Conservation (phyloP, 768 basidiomycete species). For the Lentinula guzmanii region DNA sequence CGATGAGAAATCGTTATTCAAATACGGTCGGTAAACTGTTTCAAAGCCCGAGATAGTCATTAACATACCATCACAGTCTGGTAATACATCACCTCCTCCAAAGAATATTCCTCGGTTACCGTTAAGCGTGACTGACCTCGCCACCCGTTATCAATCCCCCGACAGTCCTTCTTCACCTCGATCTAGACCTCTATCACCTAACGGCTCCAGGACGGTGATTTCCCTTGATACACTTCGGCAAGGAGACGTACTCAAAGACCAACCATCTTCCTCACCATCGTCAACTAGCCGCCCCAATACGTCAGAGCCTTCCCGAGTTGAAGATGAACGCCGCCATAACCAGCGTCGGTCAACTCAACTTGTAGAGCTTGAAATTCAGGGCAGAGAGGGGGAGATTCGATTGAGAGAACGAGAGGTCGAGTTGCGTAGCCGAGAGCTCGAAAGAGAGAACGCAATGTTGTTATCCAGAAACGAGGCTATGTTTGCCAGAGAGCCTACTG, state of each 20-base stretch:
- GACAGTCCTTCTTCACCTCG: conserved; percentile 35
- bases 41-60: not conserved
- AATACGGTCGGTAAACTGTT: conserved; percentile 37
- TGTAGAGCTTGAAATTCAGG: conserved; percentile 45
- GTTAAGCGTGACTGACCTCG: conserved; percentile 57
- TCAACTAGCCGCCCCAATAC: not conserved
- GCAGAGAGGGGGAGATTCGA: conserved; percentile 48
- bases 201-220: conserved; percentile 14
- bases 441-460: conserved; percentile 44
- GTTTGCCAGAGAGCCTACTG: conserved; percentile 12
- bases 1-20: conserved; percentile 61
- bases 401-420: conserved; percentile 52
- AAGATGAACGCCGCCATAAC: conserved; percentile 19
- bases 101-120: conserved; percentile 62
- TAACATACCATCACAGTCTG: conserved; percentile 30
- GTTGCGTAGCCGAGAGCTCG: conserved; percentile 48
- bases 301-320: not conserved
- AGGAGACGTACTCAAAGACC: conserved; percentile 16
- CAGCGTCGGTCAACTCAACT: conserved; percentile 43
- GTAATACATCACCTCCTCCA: conserved; percentile 45
- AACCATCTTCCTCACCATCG: not conserved
- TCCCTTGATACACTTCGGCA: conserved; percentile 15
- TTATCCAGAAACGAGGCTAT: conserved; percentile 13
- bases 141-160: conserved; percentile 39
- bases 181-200: conserved; percentile 27